Evolutionary conservation across 2,329 filamentous ascomycete genomes (phyloP), one percentile per base, ranked within the genome.

Genomic region (Penicillium rolfsii): DNA sequence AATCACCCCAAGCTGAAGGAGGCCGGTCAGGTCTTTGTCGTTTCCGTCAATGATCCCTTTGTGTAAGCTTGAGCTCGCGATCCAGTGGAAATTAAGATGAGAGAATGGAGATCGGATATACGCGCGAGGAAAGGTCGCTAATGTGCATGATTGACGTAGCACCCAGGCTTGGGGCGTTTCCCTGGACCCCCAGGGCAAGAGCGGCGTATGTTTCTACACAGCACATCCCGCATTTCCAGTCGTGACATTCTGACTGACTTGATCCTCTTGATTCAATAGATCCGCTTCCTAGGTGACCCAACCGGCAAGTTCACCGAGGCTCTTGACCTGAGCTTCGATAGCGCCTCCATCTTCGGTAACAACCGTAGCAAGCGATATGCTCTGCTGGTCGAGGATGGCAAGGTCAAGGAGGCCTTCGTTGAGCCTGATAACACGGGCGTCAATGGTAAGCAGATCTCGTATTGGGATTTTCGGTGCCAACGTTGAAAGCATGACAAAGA

Each of bases 21-120:
- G 62, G 91, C 91, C 33, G 93, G 93, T 52, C 84, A 90, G 71
- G 91, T 97, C 49, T 96, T 96, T 72, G 91, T 98, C 43, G 87
- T 98, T 59, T 88, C 91, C 16, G 93, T 97, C 74, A 98, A 98
- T 75, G 94, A 98, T 76, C 87, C 93, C 22, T 97, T 97, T 76
- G 93, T 97, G 91, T 96, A 83, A 79, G 90, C 80, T 50, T 46
- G 49, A 36, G 35, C 6, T 35, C 7, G 24, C 12, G 9, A 22
- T 16, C 54, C 24, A 5, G 26, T 48, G 45, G 43, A n/a, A 9
- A 48, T 46, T 46, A 11, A 24, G 22, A 46, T n/a, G 12, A 28
- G 3, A 35, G 33, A 14, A 12, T 5, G 41, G 28, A 22, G 26
- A 30, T 35, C 19, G 55, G 55, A 40, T 38, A 48, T 52, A 48